A percentile compares a stretch with the other conserved stretches of the same genome.
Conservation (phyloP, 1,284 basidiomycete species). For the Inonotus hispidus region DNA sequence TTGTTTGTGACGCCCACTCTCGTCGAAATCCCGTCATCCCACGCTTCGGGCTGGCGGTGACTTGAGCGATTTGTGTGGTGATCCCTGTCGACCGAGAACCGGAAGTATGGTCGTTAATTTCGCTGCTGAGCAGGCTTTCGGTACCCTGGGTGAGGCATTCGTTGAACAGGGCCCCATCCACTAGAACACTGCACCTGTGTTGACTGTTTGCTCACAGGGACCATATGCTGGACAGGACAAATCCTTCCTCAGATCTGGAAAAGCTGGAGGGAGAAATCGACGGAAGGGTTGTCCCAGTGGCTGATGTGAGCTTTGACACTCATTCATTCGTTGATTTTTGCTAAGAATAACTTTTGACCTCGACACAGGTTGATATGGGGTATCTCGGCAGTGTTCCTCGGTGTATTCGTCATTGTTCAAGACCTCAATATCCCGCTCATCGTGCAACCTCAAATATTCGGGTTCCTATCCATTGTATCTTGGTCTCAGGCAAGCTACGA, state of each 20-base stretch:
- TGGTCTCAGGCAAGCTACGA: conserved; percentile 57
- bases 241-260: conserved; percentile 76
- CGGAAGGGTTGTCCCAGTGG: conserved; percentile 65
- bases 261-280: conserved; percentile 66
- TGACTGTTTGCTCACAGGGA: conserved; percentile 34
- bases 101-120: too few species aligned
- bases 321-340: background rate
- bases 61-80: too few species aligned
- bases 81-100: too few species aligned
- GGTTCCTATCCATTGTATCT: conserved; percentile 52
- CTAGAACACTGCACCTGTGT: background rate
- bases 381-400: conserved; percentile 54
- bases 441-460: conserved; percentile 72
- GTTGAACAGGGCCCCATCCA: too few species aligned
- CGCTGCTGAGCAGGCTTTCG: conserved; percentile 54
- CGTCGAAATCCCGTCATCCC: too few species aligned
- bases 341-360: background rate
- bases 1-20: too few species aligned
- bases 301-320: conserved; percentile 44
- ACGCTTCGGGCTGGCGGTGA: too few species aligned
- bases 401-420: conserved; percentile 65
- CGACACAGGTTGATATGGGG: conserved; percentile 58
- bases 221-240: conserved; percentile 65
- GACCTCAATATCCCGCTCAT: conserved; percentile 71
- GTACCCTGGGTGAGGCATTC: conserved; percentile 53